These are phyloP conservation scores for Insectozyma bohioensis DNA, from an alignment of 1,139 yeast genomes.

Conservation along the genomic window DNA sequence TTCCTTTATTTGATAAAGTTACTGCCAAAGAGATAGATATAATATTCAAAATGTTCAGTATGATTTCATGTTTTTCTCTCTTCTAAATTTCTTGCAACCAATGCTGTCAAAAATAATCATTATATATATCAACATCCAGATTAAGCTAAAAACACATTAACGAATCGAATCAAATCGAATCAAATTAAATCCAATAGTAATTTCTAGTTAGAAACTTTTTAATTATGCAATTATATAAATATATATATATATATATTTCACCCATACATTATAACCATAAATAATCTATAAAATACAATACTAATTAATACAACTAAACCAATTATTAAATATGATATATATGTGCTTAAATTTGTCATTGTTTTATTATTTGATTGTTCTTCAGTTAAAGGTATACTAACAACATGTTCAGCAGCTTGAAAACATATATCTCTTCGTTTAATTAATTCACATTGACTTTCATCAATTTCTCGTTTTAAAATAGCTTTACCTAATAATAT, in stretches of 20 bases:
- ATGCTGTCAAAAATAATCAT: no score
- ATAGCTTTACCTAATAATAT: constrained; percentile 44
- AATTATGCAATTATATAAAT: no score
- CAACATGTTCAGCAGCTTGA: constrained; percentile 46
- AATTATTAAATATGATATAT: constrained; percentile 22
- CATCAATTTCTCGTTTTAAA: constrained; percentile 34
- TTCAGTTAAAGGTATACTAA: constrained; percentile 42
- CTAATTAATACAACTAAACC: constrained; percentile 21
- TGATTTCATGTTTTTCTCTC: no score
- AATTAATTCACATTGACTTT: constrained; percentile 33
- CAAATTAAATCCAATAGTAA: no score
- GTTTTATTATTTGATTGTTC: constrained; percentile 21
- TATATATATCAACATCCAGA: not conserved
- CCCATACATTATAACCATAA: constrained; percentile 13
- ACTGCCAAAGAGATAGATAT: no score
- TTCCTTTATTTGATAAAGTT: no score
- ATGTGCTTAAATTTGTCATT: constrained; percentile 22
- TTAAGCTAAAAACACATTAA: no score
- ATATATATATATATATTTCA: not conserved
- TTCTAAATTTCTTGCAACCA: no score
- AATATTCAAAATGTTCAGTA: no score
- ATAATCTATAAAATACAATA: constrained; percentile 25
- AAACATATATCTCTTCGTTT: constrained; percentile 40
- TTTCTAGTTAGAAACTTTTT: no score
- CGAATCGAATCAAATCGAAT: no score